phyloP scores from a whole-genome alignment of 1,284 basidiomycete species.

The Moesziomyces sp. region DNA sequence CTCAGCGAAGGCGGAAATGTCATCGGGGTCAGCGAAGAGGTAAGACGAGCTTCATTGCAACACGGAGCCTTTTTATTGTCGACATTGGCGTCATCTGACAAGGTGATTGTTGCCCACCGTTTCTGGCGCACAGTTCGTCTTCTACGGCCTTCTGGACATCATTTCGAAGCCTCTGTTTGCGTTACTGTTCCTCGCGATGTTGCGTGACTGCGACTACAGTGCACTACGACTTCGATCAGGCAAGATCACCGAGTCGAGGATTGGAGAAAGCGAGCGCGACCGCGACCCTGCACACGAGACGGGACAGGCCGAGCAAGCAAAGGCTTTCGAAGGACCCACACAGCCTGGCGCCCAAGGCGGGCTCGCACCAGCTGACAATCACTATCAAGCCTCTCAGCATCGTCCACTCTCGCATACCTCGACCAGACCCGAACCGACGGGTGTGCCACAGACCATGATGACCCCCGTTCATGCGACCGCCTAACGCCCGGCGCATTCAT shows the following conservation, averaged over 20 bases:
- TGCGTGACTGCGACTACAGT: conserved; percentile 43
- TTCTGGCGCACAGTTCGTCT: conserved; percentile 68
- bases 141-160: conserved; percentile 74
- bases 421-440: too few relatives aligned
- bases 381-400: too few relatives aligned
- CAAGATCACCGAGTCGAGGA: conserved; percentile 29
- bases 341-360: too few relatives aligned
- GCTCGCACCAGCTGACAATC: too few relatives aligned
- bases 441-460: too few relatives aligned
- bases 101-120: not conserved
- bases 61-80: too few relatives aligned
- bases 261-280: conserved; percentile 7
- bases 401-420: too few relatives aligned
- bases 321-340: not conserved
- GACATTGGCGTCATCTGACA: too few relatives aligned
- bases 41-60: not conserved
- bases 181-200: conserved; percentile 47
- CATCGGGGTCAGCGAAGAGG: conserved; percentile 65
- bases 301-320: too few relatives aligned
- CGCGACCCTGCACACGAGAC: too few relatives aligned
- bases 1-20: conserved; percentile 72
- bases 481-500: too few relatives aligned
- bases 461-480: too few relatives aligned
- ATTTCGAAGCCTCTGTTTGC: conserved; percentile 70
- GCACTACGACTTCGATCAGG: conserved; percentile 41